Evolutionary conservation across 2,329 filamentous ascomycete species (phyloP), one percentile per base, ranked within the genome.

Genomic region (Boeremia exigua): DNA sequence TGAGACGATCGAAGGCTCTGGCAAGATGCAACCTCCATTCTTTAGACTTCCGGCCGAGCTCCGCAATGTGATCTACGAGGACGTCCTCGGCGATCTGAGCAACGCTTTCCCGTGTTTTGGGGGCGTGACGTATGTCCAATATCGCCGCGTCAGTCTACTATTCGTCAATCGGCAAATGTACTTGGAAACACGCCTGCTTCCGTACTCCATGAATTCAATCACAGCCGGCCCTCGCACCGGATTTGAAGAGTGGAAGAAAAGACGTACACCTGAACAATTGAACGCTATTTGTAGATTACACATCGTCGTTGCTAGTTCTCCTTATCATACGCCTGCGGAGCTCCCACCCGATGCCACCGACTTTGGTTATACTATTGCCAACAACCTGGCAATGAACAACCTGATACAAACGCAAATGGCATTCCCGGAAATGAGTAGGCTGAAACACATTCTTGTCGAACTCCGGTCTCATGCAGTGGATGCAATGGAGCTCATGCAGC

Each of bases 131-230:
- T 45, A 51, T 23, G 33, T 51, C 17, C 28, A 37, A 30, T 12
- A 27, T 23, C 48, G 15, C 7, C 28, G 32, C 33, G n/a, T 51
- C 40, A 27, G 27, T 32, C 6, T 51, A 2, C 36, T 37, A 6
- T 40, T 19, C 17, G 40, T 46, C 19, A 52, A 52, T 8, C 33
- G 27, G n/a, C 28, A 52, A 14, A 45, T 52, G 11, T 34, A 39
- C 29, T 28, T 28, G 17, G 48, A 40, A 14, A 34, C 40, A 4
- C 17, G 17, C 7, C 39, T 51, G 6, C 33, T 51, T 2, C 39
- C 15, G 9, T 52, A 46, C 19, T 34, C 42, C 1, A 10, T 46
- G 34, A 46, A 44, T 32, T 39, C 42, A 11, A 39, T 46, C 11
- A 34, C 34, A 27, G 48, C 40, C n/a, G 48, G 48, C n/a, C 42